Conservation (phyloP, 2,329 filamentous ascomycete genomes). For the Trichoderma hamatum region DNA sequence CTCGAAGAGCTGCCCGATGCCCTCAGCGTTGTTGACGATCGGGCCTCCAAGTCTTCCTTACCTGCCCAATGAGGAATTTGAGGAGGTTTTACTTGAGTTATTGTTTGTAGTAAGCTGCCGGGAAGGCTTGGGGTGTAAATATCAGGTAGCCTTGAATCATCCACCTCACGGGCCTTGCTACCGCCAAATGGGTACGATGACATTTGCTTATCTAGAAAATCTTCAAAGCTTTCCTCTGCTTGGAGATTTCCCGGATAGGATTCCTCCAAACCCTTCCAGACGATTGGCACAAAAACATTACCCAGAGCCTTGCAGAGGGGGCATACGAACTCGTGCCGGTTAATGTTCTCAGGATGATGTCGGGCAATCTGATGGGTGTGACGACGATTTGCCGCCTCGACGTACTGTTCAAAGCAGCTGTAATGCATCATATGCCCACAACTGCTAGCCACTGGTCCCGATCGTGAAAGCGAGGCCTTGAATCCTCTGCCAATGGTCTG, state of each 20-base stretch:
- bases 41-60: conserved; percentile 40
- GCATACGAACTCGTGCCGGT: conserved; percentile 88
- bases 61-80: conserved; percentile 49
- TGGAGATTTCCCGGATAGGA: conserved; percentile 75
- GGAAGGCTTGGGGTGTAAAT: conserved; percentile 44
- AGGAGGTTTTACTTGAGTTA: conserved; percentile 44
- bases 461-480: conserved; percentile 64
- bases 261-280: conserved; percentile 92
- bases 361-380: conserved; percentile 92
- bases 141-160: conserved; percentile 37
- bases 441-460: conserved; percentile 82
- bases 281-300: conserved; percentile 90
- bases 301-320: conserved; percentile 95
- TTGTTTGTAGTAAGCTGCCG: conserved; percentile 43
- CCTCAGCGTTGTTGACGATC: conserved; percentile 38
- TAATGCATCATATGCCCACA: conserved; percentile 99
- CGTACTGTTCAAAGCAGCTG: conserved; percentile 90
- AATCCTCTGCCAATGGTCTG: conserved; percentile 91
- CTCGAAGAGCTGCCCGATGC: conserved; percentile 50
- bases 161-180: conserved; percentile 43
- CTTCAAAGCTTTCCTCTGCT: conserved; percentile 61
- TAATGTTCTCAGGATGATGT: conserved; percentile 83
- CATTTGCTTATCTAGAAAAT: conserved; percentile 68
- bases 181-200: conserved; percentile 48
- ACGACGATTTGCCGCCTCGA: conserved; percentile 77